Evolutionary conservation across 768 basidiomycete genomes (phyloP).

Genomic region (Mycena venus): DNA sequence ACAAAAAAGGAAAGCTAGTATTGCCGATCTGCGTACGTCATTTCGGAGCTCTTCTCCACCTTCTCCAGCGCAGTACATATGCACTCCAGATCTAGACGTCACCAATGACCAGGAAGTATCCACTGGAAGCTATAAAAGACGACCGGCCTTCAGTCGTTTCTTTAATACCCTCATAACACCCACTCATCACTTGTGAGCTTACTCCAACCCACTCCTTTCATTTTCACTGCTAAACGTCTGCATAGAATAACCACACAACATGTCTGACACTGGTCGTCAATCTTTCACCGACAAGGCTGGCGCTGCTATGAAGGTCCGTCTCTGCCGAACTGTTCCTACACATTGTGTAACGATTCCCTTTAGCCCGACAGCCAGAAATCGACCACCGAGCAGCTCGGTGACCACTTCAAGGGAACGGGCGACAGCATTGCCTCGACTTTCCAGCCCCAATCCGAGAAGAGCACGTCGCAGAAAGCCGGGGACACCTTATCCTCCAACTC

Average conservation of each 20-base stretch:
- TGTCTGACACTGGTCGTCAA: slow-evolving; percentile 73
- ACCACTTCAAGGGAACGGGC: slow-evolving; percentile 59
- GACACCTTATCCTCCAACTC: slow-evolving; percentile 63
- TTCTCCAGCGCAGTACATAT: too few relatives aligned
- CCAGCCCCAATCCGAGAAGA: slow-evolving; percentile 72
- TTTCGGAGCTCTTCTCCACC: too few relatives aligned
- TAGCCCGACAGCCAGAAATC: slow-evolving; percentile 74
- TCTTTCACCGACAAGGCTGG: slow-evolving; percentile 70
- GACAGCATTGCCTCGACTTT: slow-evolving; percentile 63
- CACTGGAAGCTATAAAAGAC: too few relatives aligned
- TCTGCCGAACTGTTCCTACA: too few relatives aligned
- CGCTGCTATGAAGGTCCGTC: slow-evolving; percentile 62
- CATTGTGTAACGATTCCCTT: background rate
- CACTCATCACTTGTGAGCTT: background rate
- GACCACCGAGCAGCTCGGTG: slow-evolving; percentile 62
- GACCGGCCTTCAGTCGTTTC: too few relatives aligned
- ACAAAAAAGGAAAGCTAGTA: too few relatives aligned
- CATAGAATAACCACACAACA: slow-evolving; percentile 38
- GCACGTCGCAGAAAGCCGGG: slow-evolving; percentile 60
- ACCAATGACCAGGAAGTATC: too few relatives aligned
- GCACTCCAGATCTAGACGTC: too few relatives aligned
- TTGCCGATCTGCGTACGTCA: too few relatives aligned
- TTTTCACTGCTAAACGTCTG: background rate
- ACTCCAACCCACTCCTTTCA: too few relatives aligned
- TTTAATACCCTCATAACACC: too few relatives aligned